Conservation (phyloP, 345 rosid genomes). For the Isatis tinctoria region DNA sequence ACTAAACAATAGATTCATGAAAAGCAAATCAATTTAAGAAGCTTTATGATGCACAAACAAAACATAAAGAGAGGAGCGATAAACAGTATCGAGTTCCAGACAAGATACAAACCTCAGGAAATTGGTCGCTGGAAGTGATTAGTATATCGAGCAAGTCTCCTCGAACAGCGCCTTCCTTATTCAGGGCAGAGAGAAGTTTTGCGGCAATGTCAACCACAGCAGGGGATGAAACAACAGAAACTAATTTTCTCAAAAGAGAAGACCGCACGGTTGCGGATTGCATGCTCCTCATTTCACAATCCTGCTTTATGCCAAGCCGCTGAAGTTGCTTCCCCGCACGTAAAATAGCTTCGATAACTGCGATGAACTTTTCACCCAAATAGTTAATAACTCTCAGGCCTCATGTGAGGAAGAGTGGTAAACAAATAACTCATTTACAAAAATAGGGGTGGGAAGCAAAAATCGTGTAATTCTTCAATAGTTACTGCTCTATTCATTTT, state of each 20-base stretch:
- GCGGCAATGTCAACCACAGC: slow-evolving; percentile 58
- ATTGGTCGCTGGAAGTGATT: slow-evolving; percentile 51
- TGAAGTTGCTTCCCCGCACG: slow-evolving; percentile 72
- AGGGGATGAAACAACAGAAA: slow-evolving; percentile 67
- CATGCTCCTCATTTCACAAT: slow-evolving; percentile 24
- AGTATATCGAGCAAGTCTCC: slow-evolving; percentile 66
- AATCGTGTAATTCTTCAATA: not conserved
- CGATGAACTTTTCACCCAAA: slow-evolving; percentile 62
- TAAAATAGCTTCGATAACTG: slow-evolving; percentile 78
- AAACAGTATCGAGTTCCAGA: not conserved
- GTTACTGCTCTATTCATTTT: not conserved
- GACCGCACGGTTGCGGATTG: slow-evolving; percentile 38
- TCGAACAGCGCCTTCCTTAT: slow-evolving; percentile 73
- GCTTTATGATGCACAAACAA: slow-evolving; percentile 13
- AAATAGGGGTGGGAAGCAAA: not conserved
- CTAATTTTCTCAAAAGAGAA: slow-evolving; percentile 55
- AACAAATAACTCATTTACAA: not conserved
- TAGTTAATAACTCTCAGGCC: slow-evolving; percentile 31
- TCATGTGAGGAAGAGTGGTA: not conserved
- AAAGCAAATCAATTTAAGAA: not conserved
- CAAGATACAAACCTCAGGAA: slow-evolving; percentile 59
- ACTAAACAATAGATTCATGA: not conserved
- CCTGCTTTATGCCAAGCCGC: slow-evolving; percentile 51
- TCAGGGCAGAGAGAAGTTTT: slow-evolving; percentile 60
- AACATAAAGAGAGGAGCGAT: not conserved